Conservation (phyloP, 2,329 filamentous ascomycete species). For the Sarocladium oryzae region DNA sequence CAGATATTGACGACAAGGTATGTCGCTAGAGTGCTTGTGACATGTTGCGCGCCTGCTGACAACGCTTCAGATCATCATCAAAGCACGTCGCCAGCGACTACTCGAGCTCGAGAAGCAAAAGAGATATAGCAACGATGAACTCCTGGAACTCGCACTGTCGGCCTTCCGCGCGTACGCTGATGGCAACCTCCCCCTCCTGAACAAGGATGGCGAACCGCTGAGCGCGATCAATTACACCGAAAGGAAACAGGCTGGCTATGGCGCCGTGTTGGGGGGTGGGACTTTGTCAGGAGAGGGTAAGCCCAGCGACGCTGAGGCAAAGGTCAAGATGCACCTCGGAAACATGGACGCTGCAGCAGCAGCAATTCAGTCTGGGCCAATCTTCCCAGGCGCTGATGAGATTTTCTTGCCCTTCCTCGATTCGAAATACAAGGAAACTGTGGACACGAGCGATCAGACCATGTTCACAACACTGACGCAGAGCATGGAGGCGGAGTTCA, state of each 20-base stretch:
- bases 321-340: constrained; percentile 83
- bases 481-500: constrained; percentile 82
- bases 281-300: constrained; percentile 50
- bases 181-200: constrained; percentile 47
- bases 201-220: constrained; percentile 35
- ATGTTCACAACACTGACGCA: constrained; percentile 85
- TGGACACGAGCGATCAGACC: constrained; percentile 55
- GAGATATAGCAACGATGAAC: constrained; percentile 39
- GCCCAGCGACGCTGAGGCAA: constrained; percentile 73
- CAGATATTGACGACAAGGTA: constrained; percentile 63
- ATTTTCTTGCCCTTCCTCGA: constrained; percentile 82
- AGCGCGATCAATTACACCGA: constrained; percentile 43
- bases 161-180: constrained; percentile 52
- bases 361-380: constrained; percentile 40
- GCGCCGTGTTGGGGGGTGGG: constrained; percentile 46
- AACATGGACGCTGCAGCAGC: constrained; percentile 47
- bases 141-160: constrained; percentile 39
- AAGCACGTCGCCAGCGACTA: constrained; percentile 69
- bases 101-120: constrained; percentile 76
- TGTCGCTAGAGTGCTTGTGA: not conserved
- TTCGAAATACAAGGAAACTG: constrained; percentile 53
- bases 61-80: constrained; percentile 45
- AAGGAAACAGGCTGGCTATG: constrained; percentile 46
- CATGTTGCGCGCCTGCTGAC: not conserved
- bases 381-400: constrained; percentile 53